Base-by-base conservation (phyloP, 257 asterid species). In the Solanum rostratum region DNA sequence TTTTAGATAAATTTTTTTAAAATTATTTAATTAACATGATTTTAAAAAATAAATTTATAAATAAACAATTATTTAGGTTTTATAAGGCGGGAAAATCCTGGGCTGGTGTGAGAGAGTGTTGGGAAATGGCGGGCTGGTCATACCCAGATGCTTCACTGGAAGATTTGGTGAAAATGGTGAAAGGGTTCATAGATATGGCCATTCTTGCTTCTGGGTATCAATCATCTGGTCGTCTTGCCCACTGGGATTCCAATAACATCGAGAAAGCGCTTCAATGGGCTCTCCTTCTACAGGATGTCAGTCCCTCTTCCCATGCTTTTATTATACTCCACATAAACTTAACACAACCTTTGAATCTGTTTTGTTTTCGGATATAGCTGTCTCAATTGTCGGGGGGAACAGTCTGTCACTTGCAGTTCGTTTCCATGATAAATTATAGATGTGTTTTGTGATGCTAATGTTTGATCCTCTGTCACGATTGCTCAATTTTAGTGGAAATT, bases 201-300 rank as follows among this genome's bases (percentile, higher is more conserved):
- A 85, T 94, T 90, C 88, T 95, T 57, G 93, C 97, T 59, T 90
- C 93, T 66, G 97, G 98, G 19, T 94, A 90, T 85, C 98, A 95
- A 83, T 92, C 96, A 22, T 89, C 95, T 45, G 98, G 97, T 83
- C 95, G 85, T 22, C 85, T 84, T 68, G 94, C 98, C 2, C 90
- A 90, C 65, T 95, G 98, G 98, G 92, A 90, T 84, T 88, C 93
- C 27, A 62, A 69, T 49, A 93, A 90, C 86, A 88, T 92, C 87
- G 88, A 84, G 68, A 90, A 86, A 82, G 90, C 90, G 74, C 91
- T 95, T 80, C 92, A 91, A 43, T 95, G 95, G 98, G 95, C 95
- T 66, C 86, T 90, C 78, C 90, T 92, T 81, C 88, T 95, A 30
- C 91, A 92, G 86, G 86, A 92, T 71, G 98, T 92, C 84, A 85